A percentile compares a stretch with the other conserved stretches of the same genome.
These are phyloP conservation scores for Amniculicola lignicola DNA, from an alignment of 495 filamentous ascomycete species.

Conservation along the genomic window DNA sequence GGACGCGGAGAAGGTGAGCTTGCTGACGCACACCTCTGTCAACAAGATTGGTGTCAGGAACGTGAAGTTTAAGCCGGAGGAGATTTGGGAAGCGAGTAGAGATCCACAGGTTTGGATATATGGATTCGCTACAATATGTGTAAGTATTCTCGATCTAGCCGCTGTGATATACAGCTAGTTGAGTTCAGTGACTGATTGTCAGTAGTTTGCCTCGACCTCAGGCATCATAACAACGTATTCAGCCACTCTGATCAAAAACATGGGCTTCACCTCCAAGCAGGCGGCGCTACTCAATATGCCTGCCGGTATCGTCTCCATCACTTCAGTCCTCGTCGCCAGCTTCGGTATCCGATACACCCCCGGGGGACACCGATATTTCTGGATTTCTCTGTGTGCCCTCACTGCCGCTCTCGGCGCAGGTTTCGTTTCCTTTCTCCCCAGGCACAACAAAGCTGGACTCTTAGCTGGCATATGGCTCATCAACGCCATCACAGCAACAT, in stretches of 20 bases:
- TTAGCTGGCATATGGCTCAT: conserved; percentile 50
- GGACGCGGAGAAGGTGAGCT: conserved; percentile 29
- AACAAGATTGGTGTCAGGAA: conserved; percentile 34
- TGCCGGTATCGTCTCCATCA: conserved; percentile 64
- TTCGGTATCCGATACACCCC: conserved; percentile 58
- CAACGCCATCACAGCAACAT: conserved; percentile 56
- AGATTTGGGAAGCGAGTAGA: conserved; percentile 46
- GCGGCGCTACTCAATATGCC: conserved; percentile 57
- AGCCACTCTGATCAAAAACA: conserved; percentile 28
- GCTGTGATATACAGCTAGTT: too few species aligned
- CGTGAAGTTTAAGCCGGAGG: conserved; percentile 15
- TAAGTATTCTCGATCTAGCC: conserved; percentile 65
- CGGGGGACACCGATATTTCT: conserved; percentile 40
- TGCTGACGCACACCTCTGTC: conserved; percentile 22
- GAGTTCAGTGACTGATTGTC: too few species aligned
- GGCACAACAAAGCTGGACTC: conserved; percentile 46
- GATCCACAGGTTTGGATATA: conserved; percentile 53
- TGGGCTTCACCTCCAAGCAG: conserved; percentile 51
- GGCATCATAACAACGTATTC: conserved; percentile 50
- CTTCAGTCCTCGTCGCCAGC: conserved; percentile 57
- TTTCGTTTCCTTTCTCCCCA: conserved; percentile 50
- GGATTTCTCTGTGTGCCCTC: conserved; percentile 45
- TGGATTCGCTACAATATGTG: conserved; percentile 58
- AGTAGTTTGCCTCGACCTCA: conserved; percentile 51
- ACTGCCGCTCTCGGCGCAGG: conserved; percentile 46